Evolutionary conservation across 257 asterid genomes (phyloP).

Genomic region (Leonotis leonurus): DNA sequence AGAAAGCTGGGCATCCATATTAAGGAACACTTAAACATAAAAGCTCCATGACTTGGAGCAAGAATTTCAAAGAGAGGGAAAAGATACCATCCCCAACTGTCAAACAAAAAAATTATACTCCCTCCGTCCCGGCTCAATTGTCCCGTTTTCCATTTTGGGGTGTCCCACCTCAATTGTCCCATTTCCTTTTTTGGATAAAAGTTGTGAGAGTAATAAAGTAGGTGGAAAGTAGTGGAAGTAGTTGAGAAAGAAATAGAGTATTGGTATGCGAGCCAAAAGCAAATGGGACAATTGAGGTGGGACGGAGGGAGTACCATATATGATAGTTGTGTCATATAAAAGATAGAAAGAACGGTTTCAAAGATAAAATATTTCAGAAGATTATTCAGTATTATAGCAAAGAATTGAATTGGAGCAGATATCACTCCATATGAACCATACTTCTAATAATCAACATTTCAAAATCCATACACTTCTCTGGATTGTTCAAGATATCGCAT

Average conservation of each 20-base stretch:
- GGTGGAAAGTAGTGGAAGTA: too few species aligned
- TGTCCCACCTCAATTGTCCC: too few species aligned
- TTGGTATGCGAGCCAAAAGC: too few species aligned
- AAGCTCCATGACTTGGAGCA: conserved; percentile 12
- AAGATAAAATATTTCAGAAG: neutral
- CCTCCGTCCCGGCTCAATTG: too few species aligned
- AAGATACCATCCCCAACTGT: neutral
- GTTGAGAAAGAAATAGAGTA: too few species aligned
- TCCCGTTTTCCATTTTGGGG: too few species aligned
- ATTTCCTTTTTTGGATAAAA: too few species aligned
- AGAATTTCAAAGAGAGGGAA: neutral
- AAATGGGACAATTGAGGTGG: too few species aligned
- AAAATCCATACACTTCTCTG: neutral
- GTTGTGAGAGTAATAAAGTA: too few species aligned
- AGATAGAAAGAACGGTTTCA: neutral
- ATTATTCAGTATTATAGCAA: neutral
- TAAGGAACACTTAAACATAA: neutral
- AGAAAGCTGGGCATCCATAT: neutral
- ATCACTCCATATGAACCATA: neutral
- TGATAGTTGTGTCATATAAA: neutral
- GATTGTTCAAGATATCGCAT: neutral
- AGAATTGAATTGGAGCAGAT: neutral
- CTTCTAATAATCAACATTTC: neutral
- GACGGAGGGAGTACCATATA: too few species aligned
- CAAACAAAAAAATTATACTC: neutral